Evolutionary conservation across 1,284 basidiomycete species (phyloP).

Genomic region (Papiliotrema nemorosa): DNA sequence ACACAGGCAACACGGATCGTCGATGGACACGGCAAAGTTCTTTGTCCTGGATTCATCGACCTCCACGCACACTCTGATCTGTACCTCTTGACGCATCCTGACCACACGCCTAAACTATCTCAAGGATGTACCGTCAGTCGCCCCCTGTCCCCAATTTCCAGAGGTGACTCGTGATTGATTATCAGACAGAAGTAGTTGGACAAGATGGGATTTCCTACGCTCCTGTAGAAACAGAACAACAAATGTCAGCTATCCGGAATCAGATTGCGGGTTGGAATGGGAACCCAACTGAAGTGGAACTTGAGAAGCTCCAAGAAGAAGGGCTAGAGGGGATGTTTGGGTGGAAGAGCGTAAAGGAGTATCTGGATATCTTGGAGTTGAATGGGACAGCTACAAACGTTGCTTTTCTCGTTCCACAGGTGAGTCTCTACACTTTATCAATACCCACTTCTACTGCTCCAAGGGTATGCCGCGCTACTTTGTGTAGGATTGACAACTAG

Average conservation of each 20-base stretch:
- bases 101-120: slow-evolving; percentile 43
- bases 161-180: neutral
- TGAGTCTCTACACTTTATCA: too few species aligned
- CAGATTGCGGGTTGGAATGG: slow-evolving; percentile 50
- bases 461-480: neutral
- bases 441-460: neutral
- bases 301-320: slow-evolving; percentile 14
- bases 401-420: slow-evolving; percentile 42
- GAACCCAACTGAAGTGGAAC: slow-evolving; percentile 40
- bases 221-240: slow-evolving; percentile 22
- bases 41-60: slow-evolving; percentile 47
- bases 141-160: neutral
- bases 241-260: slow-evolving; percentile 31
- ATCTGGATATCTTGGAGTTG: slow-evolving; percentile 41
- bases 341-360: slow-evolving; percentile 34
- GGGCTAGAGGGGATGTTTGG: slow-evolving; percentile 30
- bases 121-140: slow-evolving; percentile 44
- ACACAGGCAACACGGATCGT: slow-evolving; percentile 15
- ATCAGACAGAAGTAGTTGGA: slow-evolving; percentile 44
- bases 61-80: slow-evolving; percentile 48
- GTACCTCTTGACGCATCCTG: slow-evolving; percentile 40
- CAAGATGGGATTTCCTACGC: slow-evolving; percentile 48
- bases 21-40: slow-evolving; percentile 26
- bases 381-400: slow-evolving; percentile 42
- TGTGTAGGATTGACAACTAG: slow-evolving; percentile 14